Conservation (phyloP, 1,284 basidiomycete genomes). For the Rhodofomes roseus region DNA sequence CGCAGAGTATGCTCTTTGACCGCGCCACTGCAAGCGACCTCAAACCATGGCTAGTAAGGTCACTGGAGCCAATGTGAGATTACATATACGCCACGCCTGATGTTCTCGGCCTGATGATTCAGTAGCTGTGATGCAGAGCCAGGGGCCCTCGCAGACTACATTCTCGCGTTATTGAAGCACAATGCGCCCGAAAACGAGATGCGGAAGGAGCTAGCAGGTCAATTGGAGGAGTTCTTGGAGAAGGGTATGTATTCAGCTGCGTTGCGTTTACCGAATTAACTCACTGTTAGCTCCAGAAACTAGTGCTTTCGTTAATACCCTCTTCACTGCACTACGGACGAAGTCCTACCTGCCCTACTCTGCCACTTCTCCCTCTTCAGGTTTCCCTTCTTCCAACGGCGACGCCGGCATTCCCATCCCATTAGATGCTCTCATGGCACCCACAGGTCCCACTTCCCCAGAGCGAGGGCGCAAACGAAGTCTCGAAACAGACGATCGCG, state of each 20-base stretch:
- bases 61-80: slow-evolving; percentile 81
- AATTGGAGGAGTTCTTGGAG: slow-evolving; percentile 91
- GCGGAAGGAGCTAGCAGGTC: slow-evolving; percentile 70
- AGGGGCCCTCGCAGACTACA: slow-evolving; percentile 89
- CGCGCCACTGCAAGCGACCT: slow-evolving; percentile 56
- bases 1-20: slow-evolving; percentile 58
- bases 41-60: slow-evolving; percentile 80
- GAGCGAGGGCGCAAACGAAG: slow-evolving; percentile 63
- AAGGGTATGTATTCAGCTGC: slow-evolving; percentile 52
- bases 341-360: slow-evolving; percentile 80
- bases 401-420: slow-evolving; percentile 77
- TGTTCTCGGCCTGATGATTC: slow-evolving; percentile 5
- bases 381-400: slow-evolving; percentile 28
- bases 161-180: slow-evolving; percentile 91
- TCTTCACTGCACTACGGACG: slow-evolving; percentile 78
- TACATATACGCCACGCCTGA: slow-evolving; percentile 13
- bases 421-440: slow-evolving; percentile 56
- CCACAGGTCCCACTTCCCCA: slow-evolving; percentile 38
- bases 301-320: slow-evolving; percentile 73
- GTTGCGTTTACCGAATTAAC: slow-evolving; percentile 2
- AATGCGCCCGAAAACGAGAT: slow-evolving; percentile 83
- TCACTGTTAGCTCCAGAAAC: slow-evolving; percentile 50
- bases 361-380: slow-evolving; percentile 26
- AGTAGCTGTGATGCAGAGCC: slow-evolving; percentile 94
- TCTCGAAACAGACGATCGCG: slow-evolving; percentile 55